Evolutionary conservation across 148 eudicot genomes (phyloP), one percentile per base, ranked within the genome.

Genomic region (Persicaria maculosa): DNA sequence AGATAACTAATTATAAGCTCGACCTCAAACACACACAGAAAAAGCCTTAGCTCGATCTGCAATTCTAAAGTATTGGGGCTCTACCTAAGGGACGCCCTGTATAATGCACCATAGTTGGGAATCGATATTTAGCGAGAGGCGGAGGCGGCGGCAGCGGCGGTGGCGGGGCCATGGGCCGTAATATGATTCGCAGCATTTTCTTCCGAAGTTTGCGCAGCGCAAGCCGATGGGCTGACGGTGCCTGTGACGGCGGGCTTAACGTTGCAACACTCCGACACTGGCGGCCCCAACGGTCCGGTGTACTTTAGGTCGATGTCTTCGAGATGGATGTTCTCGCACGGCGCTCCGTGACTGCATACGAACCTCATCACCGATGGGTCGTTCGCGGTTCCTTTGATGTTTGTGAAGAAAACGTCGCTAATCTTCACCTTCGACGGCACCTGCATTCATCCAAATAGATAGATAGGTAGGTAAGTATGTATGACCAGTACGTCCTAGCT

Each of bases 241-340:
- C 73, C 73, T 19, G 15, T 5, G 4, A 4, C 5, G 16, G 0
- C 31, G 14, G 73, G 73, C n/a, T 71, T 71, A 7, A 71, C 73
- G n/a, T 71, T 71, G 40, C 50, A 45, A 22, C 73, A 71, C 54
- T 71, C 73, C 19, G 73, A 71, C 53, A 43, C 25, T 7, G 15
- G 6, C 48, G 48, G 73, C 22, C 43, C 43, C 8, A 65, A 74
- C 1, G 68, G 16, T 7, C 17, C 87, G 74, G 45, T 5, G 52
- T 71, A 48, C 83, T 19, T 17, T 4, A 92, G 68, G 68, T 85
- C 77, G 17, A 92, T 73, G 50, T 88, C 77, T 4, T 48, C 81
- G 72, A 92, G 74, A 53, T 85, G 79, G 9, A 92, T 65, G 20
- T 81, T 85, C 44, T 88, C 81, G n/a, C 97, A 92, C 3, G 97